Evolutionary conservation across 805 yeast genomes (phyloP), one percentile per base, ranked within the genome.

Genomic region (Zygoascus tannicola): DNA sequence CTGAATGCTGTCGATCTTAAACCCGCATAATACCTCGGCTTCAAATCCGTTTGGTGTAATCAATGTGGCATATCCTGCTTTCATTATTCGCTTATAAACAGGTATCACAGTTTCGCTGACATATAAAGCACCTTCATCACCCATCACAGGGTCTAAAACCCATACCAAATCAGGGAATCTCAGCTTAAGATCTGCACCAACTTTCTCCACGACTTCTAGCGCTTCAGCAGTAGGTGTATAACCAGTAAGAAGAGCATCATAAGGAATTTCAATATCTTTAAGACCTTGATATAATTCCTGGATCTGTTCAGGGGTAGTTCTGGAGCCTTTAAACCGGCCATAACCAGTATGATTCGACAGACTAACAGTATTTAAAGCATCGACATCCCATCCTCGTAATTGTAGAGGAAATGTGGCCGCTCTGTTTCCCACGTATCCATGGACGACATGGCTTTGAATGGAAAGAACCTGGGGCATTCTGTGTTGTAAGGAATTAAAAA

Each of bases 31-130:
- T 22, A 85, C 59, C 62, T 87, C 96, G 15, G 82, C 71, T 59
- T 88, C 97, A 60, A 82, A 90, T 59, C 85, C 94, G 60, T 88
- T 88, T 2, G 97, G 97, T 0, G 97, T 88, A 14, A 85, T 75
- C 5, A 85, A 65, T 52, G 83, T 85, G 5, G 87, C 82, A 1
- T 50, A 55, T 4, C 70, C 76, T 34, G 54, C 52, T 16, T 59
- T 50, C 22, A 80, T 56, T 12, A 78, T 64, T 3, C 62, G 50
- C 52, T 69, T 66, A 53, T 81, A 80, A 3, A 72, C 73, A 0
- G 94, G 81, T 4, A 83, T 71, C 2, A 75, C 78, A 30, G 66
- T 68, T 32, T 69, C 67, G 15, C 58, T 45, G 23, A 90, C 95
- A 58, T 90, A 90, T 2, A 87, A 62, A 45, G 68, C 71, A 1